These are phyloP conservation scores for Chaetomiaceae sp. DNA, from an alignment of 2,329 filamentous ascomycete genomes.

Conservation along the genomic window DNA sequence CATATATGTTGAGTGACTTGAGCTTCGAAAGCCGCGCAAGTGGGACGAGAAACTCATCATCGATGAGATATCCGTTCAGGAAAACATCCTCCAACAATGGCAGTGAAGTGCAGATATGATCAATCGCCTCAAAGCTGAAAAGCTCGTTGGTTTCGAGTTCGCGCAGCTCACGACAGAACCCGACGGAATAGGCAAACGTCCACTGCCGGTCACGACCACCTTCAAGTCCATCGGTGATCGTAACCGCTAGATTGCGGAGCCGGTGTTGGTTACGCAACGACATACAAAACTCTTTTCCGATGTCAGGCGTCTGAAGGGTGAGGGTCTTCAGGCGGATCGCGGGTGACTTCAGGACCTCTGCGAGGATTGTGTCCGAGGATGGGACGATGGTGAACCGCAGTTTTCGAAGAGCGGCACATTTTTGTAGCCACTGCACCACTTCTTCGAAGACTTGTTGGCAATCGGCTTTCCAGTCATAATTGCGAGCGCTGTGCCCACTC, in stretches of 20 bases:
- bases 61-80: slow-evolving; percentile 51
- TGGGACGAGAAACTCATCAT: slow-evolving; percentile 40
- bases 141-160: slow-evolving; percentile 49
- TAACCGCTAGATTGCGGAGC: slow-evolving; percentile 35
- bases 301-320: slow-evolving; percentile 44
- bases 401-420: slow-evolving; percentile 44
- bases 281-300: slow-evolving; percentile 48
- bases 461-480: slow-evolving; percentile 22
- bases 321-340: slow-evolving; percentile 44
- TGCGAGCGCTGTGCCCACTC: slow-evolving; percentile 19
- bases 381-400: slow-evolving; percentile 49
- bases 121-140: slow-evolving; percentile 47
- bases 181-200: slow-evolving; percentile 40
- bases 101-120: slow-evolving; percentile 42
- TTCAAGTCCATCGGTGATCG: slow-evolving; percentile 26
- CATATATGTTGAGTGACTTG: slow-evolving; percentile 49
- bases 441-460: slow-evolving; percentile 28
- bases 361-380: slow-evolving; percentile 49
- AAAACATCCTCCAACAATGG: slow-evolving; percentile 51
- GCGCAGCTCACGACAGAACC: slow-evolving; percentile 46
- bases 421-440: slow-evolving; percentile 32
- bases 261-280: slow-evolving; percentile 47
- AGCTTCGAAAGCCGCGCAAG: slow-evolving; percentile 41
- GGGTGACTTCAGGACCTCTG: slow-evolving; percentile 40
- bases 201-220: slow-evolving; percentile 32